Conservation (phyloP, 331 rosid genomes). For the Arachis monticola region DNA sequence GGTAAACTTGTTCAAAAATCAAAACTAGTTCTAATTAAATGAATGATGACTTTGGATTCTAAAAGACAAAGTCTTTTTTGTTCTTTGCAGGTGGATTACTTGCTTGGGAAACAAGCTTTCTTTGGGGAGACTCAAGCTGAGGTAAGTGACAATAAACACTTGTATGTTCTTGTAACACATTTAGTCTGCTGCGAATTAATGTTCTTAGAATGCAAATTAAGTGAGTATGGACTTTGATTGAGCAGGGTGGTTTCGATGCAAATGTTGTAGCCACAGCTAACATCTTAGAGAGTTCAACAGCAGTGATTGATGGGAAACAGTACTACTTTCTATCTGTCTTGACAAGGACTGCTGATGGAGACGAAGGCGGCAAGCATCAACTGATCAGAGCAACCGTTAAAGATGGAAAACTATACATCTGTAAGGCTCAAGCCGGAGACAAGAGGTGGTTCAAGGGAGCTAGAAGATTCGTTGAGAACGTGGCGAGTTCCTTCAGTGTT, state of each 20-base stretch:
- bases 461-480: conserved; percentile 76
- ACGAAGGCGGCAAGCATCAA: conserved; percentile 97
- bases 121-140: conserved; percentile 82
- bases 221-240: conserved; percentile 30
- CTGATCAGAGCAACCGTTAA: conserved; percentile 81
- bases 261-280: conserved; percentile 86
- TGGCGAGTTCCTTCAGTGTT: conserved; percentile 85
- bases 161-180: background rate
- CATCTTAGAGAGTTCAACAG: conserved; percentile 60
- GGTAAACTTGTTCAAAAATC: conserved; percentile 45
- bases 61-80: conserved; percentile 18
- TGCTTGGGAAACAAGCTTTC: conserved; percentile 93
- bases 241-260: conserved; percentile 86
- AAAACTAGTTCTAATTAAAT: background rate
- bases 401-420: conserved; percentile 85
- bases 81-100: conserved; percentile 70
- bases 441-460: conserved; percentile 99
- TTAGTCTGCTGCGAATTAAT: background rate
- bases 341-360: conserved; percentile 99
- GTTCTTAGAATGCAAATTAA: conserved; percentile 1
- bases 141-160: conserved; percentile 53
- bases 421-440: conserved; percentile 99
- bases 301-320: conserved; percentile 53
- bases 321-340: conserved; percentile 72
- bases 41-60: conserved; percentile 9